phyloP scores from a whole-genome alignment of 768 basidiomycete genomes.

The Macrocybe gigantea region DNA sequence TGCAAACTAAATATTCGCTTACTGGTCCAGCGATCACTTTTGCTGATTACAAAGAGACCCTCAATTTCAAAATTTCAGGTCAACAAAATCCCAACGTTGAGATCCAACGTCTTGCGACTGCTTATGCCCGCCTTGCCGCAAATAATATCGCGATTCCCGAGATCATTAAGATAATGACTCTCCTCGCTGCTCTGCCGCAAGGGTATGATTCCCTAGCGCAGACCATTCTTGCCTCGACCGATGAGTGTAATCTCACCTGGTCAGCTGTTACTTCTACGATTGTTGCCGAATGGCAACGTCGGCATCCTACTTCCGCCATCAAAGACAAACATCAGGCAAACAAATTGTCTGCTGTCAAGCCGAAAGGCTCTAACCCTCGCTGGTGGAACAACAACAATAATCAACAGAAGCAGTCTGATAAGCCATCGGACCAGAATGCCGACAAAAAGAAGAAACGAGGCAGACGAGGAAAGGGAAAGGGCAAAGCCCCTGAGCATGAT shows the following conservation, averaged over 20 bases:
- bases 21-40: conserved; percentile 1
- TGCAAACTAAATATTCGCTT: background rate
- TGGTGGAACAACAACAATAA: conserved; percentile 6
- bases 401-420: too few species aligned
- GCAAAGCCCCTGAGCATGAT: too few species aligned
- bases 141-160: background rate
- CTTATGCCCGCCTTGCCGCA: background rate
- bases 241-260: background rate
- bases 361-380: too few species aligned
- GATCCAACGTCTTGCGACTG: background rate
- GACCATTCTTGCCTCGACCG: background rate
- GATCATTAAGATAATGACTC: background rate
- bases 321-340: too few species aligned
- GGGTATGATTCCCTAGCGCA: background rate
- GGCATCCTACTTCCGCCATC: too few species aligned
- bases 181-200: background rate
- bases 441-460: too few species aligned
- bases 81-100: background rate
- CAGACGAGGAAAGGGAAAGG: too few species aligned
- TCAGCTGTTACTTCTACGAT: background rate
- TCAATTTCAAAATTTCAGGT: background rate
- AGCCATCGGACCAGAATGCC: too few species aligned
- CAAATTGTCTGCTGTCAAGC: too few species aligned
- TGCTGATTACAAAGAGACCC: background rate
- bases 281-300: background rate